Conservation (phyloP, 352 stramenopile genomes). For the Aphanomyces astaci region DNA sequence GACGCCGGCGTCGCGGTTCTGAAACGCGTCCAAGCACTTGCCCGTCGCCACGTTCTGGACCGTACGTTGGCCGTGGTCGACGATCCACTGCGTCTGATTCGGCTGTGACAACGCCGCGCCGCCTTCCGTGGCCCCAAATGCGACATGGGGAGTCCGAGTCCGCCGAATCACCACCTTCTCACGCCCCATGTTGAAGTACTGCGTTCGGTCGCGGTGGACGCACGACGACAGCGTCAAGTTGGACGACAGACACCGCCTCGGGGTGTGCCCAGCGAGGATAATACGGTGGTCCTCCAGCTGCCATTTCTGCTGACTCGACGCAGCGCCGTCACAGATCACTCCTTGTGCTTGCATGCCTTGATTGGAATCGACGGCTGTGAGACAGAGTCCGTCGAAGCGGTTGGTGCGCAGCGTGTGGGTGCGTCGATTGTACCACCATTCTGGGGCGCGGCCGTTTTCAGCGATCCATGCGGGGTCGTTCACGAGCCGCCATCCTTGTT, state of each 20-base stretch:
- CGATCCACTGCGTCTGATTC: constrained; percentile 57
- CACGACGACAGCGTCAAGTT: neutral
- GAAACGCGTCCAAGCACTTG: constrained; percentile 47
- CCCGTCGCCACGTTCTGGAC: constrained; percentile 54
- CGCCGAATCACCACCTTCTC: neutral
- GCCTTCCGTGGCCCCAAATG: neutral
- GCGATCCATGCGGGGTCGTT: neutral
- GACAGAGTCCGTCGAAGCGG: neutral
- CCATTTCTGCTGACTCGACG: constrained; percentile 15
- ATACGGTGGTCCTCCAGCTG: neutral
- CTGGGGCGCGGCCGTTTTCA: neutral
- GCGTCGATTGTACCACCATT: neutral
- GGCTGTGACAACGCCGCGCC: constrained; percentile 30
- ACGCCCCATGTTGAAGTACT: neutral
- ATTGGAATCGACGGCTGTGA: neutral
- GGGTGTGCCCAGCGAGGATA: neutral
- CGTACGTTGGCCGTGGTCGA: constrained; percentile 47
- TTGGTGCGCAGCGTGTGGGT: neutral
- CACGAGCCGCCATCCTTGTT: constrained; percentile 3
- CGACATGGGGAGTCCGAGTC: neutral
- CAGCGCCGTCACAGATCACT: neutral
- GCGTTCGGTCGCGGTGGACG: neutral
- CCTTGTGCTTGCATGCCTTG: neutral
- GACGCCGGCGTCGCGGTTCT: constrained; percentile 37
- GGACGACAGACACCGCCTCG: neutral